Conservation (phyloP, 1,284 basidiomycete genomes). For the Ustilago xerochloae region DNA sequence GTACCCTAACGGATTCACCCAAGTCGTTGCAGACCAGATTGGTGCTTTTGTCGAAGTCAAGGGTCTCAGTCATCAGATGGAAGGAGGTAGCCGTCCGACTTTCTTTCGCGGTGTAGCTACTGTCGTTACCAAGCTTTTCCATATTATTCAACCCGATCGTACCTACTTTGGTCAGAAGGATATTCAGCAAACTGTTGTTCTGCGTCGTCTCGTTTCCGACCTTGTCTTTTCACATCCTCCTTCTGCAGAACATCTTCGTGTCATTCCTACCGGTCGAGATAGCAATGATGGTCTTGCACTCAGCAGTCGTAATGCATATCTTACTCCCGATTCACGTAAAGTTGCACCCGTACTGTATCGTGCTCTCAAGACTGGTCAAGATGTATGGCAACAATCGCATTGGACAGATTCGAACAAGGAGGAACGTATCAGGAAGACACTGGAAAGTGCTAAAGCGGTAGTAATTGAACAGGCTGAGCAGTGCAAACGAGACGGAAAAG, state of each 20-base stretch:
- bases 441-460: conserved; percentile 42
- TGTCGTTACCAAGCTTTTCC: conserved; percentile 93
- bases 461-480: conserved; percentile 26
- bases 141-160: conserved; percentile 88
- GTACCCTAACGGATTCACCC: conserved; percentile 85
- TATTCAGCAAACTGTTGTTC: conserved; percentile 91
- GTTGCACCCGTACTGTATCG: conserved; percentile 79
- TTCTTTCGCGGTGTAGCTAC: conserved; percentile 98
- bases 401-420: conserved; percentile 13
- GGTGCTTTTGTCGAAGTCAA: conserved; percentile 92
- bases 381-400: conserved; percentile 33
- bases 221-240: conserved; percentile 81
- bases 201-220: conserved; percentile 85
- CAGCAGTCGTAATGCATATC: conserved; percentile 89
- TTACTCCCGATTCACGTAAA: conserved; percentile 75
- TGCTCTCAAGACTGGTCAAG: conserved; percentile 75
- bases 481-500: conserved; percentile 10
- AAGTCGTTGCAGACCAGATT: conserved; percentile 79
- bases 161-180: conserved; percentile 99
- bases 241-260: conserved; percentile 74
- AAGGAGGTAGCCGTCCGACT: conserved; percentile 82
- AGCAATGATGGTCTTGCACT: conserved; percentile 79
- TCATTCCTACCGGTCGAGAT: conserved; percentile 83
- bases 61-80: conserved; percentile 85
- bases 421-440: conserved; percentile 43